A percentile compares a stretch with the other conserved stretches of the same genome.
Evolutionary conservation across 441 rosid genomes (phyloP).

Genomic region (Caryocar brasiliense): DNA sequence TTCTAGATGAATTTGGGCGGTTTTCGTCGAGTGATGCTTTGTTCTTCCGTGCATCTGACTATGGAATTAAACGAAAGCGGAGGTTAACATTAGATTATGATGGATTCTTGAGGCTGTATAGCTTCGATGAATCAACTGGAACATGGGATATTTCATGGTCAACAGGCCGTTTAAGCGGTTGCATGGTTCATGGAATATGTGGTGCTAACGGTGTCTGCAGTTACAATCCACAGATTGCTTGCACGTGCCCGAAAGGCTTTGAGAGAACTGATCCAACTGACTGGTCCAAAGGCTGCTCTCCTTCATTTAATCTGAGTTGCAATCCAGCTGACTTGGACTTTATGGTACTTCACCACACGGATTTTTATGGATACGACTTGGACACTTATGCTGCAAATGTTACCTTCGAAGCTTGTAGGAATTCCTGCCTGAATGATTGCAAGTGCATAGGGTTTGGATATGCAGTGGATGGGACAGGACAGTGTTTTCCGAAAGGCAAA

Average conservation of each 20-base stretch:
- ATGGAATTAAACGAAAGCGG: conserved; percentile 19
- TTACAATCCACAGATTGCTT: conserved; percentile 26
- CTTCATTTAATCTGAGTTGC: conserved; percentile 16
- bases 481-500: conserved; percentile 9
- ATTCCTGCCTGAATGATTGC: conserved; percentile 18
- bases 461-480: conserved; percentile 10
- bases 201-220: conserved; percentile 37
- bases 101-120: conserved; percentile 42
- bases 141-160: conserved; percentile 24
- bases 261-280: conserved; percentile 11
- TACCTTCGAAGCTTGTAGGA: conserved; percentile 9
- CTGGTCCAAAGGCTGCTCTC: conserved; percentile 27
- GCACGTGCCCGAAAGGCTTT: conserved; percentile 41
- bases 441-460: conserved; percentile 21
- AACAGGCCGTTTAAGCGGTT: conserved; percentile 13
- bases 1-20: conserved; percentile 23
- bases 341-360: conserved; percentile 3
- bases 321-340: conserved; percentile 11
- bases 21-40: conserved; percentile 31
- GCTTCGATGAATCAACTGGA: conserved; percentile 17
- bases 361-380: conserved; percentile 19
- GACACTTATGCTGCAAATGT: neutral
- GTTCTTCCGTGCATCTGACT: conserved; percentile 24
- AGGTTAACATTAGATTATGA: conserved; percentile 33
- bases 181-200: conserved; percentile 36